A percentile compares a stretch with the other conserved stretches of the same genome.
Evolutionary conservation across 495 filamentous ascomycete genomes (phyloP).

Genomic region (Aspergillus ellipticus): DNA sequence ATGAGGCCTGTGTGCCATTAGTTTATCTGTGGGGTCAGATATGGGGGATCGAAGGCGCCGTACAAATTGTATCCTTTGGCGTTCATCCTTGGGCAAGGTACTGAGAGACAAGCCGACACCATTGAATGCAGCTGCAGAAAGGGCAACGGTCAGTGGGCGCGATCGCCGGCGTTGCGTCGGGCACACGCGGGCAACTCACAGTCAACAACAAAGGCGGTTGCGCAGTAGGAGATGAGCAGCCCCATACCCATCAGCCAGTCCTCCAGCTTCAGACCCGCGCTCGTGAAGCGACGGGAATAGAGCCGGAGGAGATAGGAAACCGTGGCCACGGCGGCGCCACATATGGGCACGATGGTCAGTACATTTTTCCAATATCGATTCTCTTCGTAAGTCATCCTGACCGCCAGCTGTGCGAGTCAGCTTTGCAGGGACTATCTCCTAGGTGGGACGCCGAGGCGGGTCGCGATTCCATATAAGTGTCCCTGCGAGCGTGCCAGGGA

Average conservation of each 20-base stretch:
- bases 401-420: slow-evolving; percentile 4
- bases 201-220: slow-evolving; percentile 15
- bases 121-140: slow-evolving; percentile 11
- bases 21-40: neutral
- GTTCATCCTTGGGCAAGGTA: slow-evolving; percentile 7
- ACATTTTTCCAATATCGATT: slow-evolving; percentile 19
- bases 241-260: slow-evolving; percentile 18
- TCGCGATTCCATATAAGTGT: slow-evolving; percentile 4
- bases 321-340: slow-evolving; percentile 15
- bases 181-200: neutral
- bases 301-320: slow-evolving; percentile 10
- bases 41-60: neutral
- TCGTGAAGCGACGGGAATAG: slow-evolving; percentile 7
- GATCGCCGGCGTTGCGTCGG: no score
- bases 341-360: slow-evolving; percentile 18
- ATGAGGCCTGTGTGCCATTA: slow-evolving; percentile 12
- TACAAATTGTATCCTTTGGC: slow-evolving; percentile 14
- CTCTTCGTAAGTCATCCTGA: slow-evolving; percentile 14
- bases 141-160: neutral
- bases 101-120: slow-evolving; percentile 7
- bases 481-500: neutral
- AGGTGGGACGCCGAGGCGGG: neutral
- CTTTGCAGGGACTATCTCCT: no score
- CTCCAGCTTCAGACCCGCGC: slow-evolving; percentile 9
- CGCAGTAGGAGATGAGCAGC: slow-evolving; percentile 14